Percentiles rank a stretch among this genome's conserved stretches.
Conservation (phyloP, 345 rosid genomes). For the Sisymbrium irio region DNA sequence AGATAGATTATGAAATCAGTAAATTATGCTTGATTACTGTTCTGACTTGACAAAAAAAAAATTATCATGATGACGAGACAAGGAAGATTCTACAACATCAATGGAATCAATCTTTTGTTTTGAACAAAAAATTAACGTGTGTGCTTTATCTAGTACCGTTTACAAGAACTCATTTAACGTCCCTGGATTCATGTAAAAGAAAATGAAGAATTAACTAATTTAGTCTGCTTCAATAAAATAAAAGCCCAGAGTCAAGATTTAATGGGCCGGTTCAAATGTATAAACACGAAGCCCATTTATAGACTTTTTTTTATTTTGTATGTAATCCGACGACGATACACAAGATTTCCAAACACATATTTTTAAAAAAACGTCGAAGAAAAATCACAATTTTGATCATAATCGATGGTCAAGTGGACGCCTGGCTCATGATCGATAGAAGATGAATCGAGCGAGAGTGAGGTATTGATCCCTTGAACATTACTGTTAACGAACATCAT, state of each 20-base stretch:
- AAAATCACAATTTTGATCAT: neutral
- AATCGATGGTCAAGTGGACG: slow-evolving; percentile 25
- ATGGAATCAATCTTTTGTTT: too few species aligned
- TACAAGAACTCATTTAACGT: too few species aligned
- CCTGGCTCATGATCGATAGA: slow-evolving; percentile 34
- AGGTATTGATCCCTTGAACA: slow-evolving; percentile 32
- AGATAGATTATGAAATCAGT: too few species aligned
- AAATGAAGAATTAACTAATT: too few species aligned
- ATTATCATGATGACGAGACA: neutral
- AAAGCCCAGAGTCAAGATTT: neutral
- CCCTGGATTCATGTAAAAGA: too few species aligned
- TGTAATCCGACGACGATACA: neutral
- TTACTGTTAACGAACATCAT: slow-evolving; percentile 30
- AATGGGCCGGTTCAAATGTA: neutral
- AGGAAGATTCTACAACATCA: neutral
- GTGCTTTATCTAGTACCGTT: too few species aligned
- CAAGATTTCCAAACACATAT: neutral
- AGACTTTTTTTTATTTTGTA: neutral
- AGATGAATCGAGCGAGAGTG: slow-evolving; percentile 28
- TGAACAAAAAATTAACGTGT: too few species aligned
- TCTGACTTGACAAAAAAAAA: neutral
- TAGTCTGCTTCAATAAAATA: too few species aligned
- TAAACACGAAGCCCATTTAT: neutral
- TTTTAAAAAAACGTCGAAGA: neutral
- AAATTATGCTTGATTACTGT: too few species aligned